These are phyloP conservation scores for Pilaira anomala DNA, from an alignment of 192 early-diverging fungal species.

Conservation along the genomic window DNA sequence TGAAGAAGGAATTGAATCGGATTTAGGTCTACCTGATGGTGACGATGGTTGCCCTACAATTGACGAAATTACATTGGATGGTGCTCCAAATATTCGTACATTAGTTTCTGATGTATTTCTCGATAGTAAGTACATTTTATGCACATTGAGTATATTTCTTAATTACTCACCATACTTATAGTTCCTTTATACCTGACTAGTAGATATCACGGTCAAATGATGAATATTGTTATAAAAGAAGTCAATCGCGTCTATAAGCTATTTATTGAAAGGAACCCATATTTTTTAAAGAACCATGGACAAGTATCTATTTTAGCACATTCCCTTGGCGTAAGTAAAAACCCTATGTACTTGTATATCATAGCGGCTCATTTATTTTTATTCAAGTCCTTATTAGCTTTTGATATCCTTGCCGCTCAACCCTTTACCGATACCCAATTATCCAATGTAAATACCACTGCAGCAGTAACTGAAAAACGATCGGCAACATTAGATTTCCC, in stretches of 20 bases:
- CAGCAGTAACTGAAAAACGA: slow-evolving; percentile 11
- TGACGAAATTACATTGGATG: slow-evolving; percentile 77
- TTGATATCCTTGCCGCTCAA: slow-evolving; percentile 76
- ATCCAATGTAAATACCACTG: background rate
- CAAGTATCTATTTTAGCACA: slow-evolving; percentile 77
- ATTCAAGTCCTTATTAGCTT: slow-evolving; percentile 58
- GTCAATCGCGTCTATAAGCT: slow-evolving; percentile 71
- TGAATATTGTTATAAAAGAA: slow-evolving; percentile 69
- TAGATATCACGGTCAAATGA: slow-evolving; percentile 53
- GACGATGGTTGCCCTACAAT: slow-evolving; percentile 62
- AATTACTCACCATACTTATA: slow-evolving; percentile 9
- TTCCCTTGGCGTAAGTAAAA: slow-evolving; percentile 59
- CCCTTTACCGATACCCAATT: slow-evolving; percentile 35
- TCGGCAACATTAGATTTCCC: slow-evolving; percentile 23
- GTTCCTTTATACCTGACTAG: background rate
- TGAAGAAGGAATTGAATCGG: slow-evolving; percentile 47
- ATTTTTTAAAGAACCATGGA: slow-evolving; percentile 58
- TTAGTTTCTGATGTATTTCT: slow-evolving; percentile 79
- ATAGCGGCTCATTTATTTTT: background rate
- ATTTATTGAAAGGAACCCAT: slow-evolving; percentile 70
- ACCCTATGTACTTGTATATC: background rate
- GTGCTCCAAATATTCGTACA: slow-evolving; percentile 77
- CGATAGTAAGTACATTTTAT: slow-evolving; percentile 58
- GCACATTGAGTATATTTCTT: background rate
- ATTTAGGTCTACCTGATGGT: slow-evolving; percentile 48